phyloP scores from a whole-genome alignment of 176 grass and related monocot species.

The Cenchrus fungigraminus region DNA sequence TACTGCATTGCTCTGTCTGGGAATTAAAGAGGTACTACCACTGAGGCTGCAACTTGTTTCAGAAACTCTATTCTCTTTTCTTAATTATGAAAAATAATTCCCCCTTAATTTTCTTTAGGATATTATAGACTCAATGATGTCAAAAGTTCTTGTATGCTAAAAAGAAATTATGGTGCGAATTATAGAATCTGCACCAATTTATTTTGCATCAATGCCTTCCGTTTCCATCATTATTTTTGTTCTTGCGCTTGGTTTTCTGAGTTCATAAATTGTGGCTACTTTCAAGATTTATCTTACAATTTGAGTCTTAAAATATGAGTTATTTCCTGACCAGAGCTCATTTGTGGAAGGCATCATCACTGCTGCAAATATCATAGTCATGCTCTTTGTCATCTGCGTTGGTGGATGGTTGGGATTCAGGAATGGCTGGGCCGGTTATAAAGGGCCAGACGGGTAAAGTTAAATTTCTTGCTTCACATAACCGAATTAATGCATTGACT shows the following conservation, averaged over 20 bases:
- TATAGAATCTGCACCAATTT: neutral
- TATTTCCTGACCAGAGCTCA: slow-evolving; percentile 64
- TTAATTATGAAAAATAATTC: neutral
- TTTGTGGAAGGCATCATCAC: slow-evolving; percentile 83
- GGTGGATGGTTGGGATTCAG: slow-evolving; percentile 89
- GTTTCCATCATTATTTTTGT: neutral
- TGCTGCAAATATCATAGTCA: slow-evolving; percentile 71
- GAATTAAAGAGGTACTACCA: slow-evolving; percentile 84
- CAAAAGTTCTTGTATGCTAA: neutral
- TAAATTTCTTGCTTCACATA: slow-evolving; percentile 26
- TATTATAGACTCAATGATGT: neutral
- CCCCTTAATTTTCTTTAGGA: neutral
- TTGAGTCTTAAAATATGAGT: slow-evolving; percentile 10
- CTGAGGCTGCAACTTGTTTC: neutral
- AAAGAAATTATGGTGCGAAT: neutral
- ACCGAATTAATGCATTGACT: neutral
- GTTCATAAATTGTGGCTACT: slow-evolving; percentile 15
- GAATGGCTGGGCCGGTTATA: slow-evolving; percentile 83
- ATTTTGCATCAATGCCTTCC: neutral
- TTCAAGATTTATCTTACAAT: neutral
- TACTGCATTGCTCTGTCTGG: slow-evolving; percentile 78
- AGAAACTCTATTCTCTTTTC: neutral
- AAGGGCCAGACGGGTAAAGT: slow-evolving; percentile 66
- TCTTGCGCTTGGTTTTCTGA: neutral
- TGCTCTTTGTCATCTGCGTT: slow-evolving; percentile 80